Conservation (phyloP, 805 yeast genomes). For the Saccharomycopsis sp. region DNA sequence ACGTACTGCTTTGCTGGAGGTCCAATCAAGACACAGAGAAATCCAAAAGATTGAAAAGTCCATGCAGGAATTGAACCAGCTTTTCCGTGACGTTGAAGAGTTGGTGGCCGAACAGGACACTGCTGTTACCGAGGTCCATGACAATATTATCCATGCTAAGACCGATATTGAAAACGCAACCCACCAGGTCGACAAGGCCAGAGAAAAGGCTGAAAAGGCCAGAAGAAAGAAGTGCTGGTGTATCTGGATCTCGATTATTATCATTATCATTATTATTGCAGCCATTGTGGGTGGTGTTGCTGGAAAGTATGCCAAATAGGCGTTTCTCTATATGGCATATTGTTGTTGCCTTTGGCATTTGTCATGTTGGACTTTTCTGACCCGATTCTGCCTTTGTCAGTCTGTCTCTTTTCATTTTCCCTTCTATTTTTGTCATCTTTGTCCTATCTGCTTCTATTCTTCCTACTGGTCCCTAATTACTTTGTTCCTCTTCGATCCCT, state of each 20-base stretch:
- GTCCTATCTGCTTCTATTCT: background rate
- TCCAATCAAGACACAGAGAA: conserved; percentile 91
- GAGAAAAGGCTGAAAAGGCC: conserved; percentile 77
- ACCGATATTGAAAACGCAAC: conserved; percentile 90
- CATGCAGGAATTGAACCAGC: conserved; percentile 89
- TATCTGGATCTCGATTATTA: conserved; percentile 50
- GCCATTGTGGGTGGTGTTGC: conserved; percentile 44
- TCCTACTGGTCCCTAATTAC: background rate
- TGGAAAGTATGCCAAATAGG: background rate
- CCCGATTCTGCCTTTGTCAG: background rate
- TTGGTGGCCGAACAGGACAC: conserved; percentile 93
- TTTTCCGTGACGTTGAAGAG: conserved; percentile 94
- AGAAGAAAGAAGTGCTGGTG: conserved; percentile 88
- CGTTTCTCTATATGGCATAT: background rate
- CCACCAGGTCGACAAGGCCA: conserved; percentile 88
- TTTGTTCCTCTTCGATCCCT: background rate
- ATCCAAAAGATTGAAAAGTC: conserved; percentile 89
- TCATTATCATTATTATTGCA: conserved; percentile 57
- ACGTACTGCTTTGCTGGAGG: conserved; percentile 88
- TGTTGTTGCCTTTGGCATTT: background rate
- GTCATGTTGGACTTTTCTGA: background rate
- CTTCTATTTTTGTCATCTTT: background rate
- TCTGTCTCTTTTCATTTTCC: background rate
- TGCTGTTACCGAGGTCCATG: conserved; percentile 73
- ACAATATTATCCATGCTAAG: conserved; percentile 78